A percentile compares a stretch with the other conserved stretches of the same genome.
Evolutionary conservation across 2,329 filamentous ascomycete genomes (phyloP).

Genomic region (Rhynchosporium agropyri): DNA sequence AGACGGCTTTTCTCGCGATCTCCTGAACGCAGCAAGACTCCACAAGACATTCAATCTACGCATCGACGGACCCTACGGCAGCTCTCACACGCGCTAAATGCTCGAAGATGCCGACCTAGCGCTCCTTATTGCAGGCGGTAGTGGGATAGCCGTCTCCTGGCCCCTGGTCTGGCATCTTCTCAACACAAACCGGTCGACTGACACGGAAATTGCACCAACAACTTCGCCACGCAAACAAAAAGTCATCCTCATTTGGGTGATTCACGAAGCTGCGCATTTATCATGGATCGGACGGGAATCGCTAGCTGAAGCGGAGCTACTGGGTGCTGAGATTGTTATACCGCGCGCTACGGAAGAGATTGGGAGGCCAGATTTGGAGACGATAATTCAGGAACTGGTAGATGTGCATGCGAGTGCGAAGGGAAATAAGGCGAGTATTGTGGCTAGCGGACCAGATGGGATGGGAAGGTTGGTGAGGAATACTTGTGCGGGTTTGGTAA

Average conservation of each 20-base stretch:
- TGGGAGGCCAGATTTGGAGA: slow-evolving; percentile 55
- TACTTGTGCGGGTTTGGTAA: slow-evolving; percentile 53
- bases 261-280: slow-evolving; percentile 55
- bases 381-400: slow-evolving; percentile 47
- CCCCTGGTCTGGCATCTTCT: slow-evolving; percentile 58
- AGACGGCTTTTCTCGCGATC: slow-evolving; percentile 59
- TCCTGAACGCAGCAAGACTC: slow-evolving; percentile 54
- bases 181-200: slow-evolving; percentile 31
- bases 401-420: slow-evolving; percentile 38
- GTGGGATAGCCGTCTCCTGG: slow-evolving; percentile 66
- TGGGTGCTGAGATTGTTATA: slow-evolving; percentile 55
- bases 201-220: slow-evolving; percentile 33
- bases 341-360: slow-evolving; percentile 56
- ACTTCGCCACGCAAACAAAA: slow-evolving; percentile 37
- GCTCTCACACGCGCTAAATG: slow-evolving; percentile 55
- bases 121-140: slow-evolving; percentile 63
- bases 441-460: slow-evolving; percentile 64
- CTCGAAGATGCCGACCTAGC: slow-evolving; percentile 52
- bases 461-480: slow-evolving; percentile 64
- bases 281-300: slow-evolving; percentile 56
- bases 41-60: slow-evolving; percentile 51
- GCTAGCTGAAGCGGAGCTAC: slow-evolving; percentile 51
- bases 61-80: slow-evolving; percentile 68
- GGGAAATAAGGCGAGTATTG: slow-evolving; percentile 50
- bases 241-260: slow-evolving; percentile 61